Base-by-base conservation (phyloP, 257 asterid genomes). In the Solanum gracilifrons region DNA sequence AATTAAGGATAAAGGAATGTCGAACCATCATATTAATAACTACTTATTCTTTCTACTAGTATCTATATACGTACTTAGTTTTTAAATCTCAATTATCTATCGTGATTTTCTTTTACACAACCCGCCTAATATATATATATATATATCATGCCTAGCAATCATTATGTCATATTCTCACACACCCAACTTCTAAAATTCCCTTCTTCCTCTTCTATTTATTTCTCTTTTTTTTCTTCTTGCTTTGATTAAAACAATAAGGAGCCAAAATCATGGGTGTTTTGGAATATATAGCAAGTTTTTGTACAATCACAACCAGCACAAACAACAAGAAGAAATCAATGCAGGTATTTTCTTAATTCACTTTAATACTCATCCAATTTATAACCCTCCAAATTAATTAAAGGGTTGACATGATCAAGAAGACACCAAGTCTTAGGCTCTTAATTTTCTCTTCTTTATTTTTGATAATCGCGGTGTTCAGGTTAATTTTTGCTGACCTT, bases 221-320 rank as follows among this genome's bases (percentile, higher is more conserved):
- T 75, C 87, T 7, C 15, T 13, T 9, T 60, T 60, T n/a, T 13
- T 43, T 62, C 58, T 72, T 85, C 71, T 73, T 88, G 77, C 89
- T 89, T 88, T 86, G 75, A 86, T 89, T 48, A n/a, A 46, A 46
- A 82, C 60, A 39, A 39, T 0, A 68, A 83, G 12, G 85, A 21
- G 31, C 27, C 9, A n/a, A 25, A 29, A 85, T 91, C 73, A 95
- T 95, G 98, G 98, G 98, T 12, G 98, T 95, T 84, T 94, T 95
- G 68, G 97, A 95, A 83, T 94, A 94, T 91, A 92, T 95, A 85
- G 92, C 97, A 32, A 90, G 92, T 93, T 93, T 95, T 85, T 95
- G 94, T 90, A 93, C 94, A 86, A 93, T 92, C 90, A 93, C 95
- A 79, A 79, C 85, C 92, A 90, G 91, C 91, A 94, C 93, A 69